Percentiles rank a stretch among this genome's conserved stretches.
Conservation (phyloP, 1,284 basidiomycete genomes). For the Cutaneotrichosporon mucoides region DNA sequence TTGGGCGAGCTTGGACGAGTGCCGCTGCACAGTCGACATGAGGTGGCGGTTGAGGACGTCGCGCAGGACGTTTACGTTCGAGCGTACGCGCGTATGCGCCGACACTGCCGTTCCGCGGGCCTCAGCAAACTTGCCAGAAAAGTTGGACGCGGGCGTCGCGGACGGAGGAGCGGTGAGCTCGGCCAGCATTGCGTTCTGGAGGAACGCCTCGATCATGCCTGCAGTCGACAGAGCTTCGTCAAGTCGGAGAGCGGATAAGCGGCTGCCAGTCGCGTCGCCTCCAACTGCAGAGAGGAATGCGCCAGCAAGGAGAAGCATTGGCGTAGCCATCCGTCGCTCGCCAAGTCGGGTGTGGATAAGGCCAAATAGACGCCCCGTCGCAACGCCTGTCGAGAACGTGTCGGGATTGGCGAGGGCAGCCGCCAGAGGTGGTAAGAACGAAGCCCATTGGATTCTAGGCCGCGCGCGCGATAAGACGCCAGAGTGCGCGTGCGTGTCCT, state of each 20-base stretch:
- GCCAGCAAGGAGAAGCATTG: conserved; percentile 2
- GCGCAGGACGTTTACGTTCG: conserved; percentile 2
- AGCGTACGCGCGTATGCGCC: background rate
- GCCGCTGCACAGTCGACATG: background rate
- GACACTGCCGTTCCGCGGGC: background rate
- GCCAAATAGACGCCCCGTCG: conserved; percentile 1
- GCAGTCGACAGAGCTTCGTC: background rate
- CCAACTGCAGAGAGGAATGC: conserved; percentile 1
- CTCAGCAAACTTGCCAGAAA: conserved; percentile 1
- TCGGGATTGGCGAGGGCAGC: background rate
- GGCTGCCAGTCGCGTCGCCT: background rate
- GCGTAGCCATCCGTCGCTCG: background rate
- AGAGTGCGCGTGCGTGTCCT: background rate
- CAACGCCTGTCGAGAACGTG: background rate
- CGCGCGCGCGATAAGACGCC: background rate
- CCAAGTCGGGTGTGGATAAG: background rate
- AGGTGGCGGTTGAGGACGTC: conserved; percentile 1
- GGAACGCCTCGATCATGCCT: conserved; percentile 1
- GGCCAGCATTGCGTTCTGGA: conserved; percentile 1
- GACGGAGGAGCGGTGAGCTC: background rate
- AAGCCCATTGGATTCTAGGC: conserved; percentile 1
- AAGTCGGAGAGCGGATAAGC: background rate
- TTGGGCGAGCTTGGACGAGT: background rate
- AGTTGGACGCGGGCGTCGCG: background rate
- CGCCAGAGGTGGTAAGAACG: background rate